Percentiles rank a stretch among this genome's conserved stretches.
Conservation (phyloP, 129 eudicot genomes). For the Tanacetum coccineum region DNA sequence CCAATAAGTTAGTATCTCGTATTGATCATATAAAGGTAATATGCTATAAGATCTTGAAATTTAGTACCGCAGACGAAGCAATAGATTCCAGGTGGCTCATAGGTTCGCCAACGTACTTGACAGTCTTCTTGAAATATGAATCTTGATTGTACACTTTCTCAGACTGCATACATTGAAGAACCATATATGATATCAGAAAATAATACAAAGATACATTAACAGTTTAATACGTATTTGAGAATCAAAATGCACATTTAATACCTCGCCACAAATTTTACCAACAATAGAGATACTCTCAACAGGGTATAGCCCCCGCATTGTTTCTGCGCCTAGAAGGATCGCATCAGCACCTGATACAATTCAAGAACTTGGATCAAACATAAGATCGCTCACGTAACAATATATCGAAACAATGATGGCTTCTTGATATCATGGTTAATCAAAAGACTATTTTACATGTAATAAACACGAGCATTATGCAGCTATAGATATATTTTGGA, state of each 20-base stretch:
- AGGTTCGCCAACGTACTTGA: conserved; percentile 76
- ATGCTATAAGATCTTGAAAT: not conserved
- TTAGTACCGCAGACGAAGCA: conserved; percentile 85
- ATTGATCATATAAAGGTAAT: not conserved
- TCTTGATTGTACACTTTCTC: conserved; percentile 92
- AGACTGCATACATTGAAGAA: conserved; percentile 47
- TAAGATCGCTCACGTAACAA: conserved; percentile 4
- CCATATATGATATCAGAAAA: not conserved
- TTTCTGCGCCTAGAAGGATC: conserved; percentile 85
- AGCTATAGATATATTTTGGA: not conserved
- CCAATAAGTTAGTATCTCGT: not conserved
- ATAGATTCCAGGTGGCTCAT: conserved; percentile 89
- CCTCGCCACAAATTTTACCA: conserved; percentile 94
- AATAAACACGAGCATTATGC: not conserved
- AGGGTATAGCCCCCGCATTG: conserved; percentile 77
- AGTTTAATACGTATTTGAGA: not conserved
- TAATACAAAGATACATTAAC: not conserved
- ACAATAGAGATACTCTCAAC: conserved; percentile 68
- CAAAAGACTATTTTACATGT: not conserved
- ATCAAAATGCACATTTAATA: conserved; percentile 9
- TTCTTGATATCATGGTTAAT: not conserved
- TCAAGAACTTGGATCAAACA: not conserved
- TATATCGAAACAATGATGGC: not conserved
- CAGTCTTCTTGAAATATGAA: conserved; percentile 71
- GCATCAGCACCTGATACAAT: conserved; percentile 70